A percentile compares a stretch with the other conserved stretches of the same genome.
These are phyloP conservation scores for Ogataea nitratoaversa DNA, from an alignment of 805 yeast species.

Conservation along the genomic window DNA sequence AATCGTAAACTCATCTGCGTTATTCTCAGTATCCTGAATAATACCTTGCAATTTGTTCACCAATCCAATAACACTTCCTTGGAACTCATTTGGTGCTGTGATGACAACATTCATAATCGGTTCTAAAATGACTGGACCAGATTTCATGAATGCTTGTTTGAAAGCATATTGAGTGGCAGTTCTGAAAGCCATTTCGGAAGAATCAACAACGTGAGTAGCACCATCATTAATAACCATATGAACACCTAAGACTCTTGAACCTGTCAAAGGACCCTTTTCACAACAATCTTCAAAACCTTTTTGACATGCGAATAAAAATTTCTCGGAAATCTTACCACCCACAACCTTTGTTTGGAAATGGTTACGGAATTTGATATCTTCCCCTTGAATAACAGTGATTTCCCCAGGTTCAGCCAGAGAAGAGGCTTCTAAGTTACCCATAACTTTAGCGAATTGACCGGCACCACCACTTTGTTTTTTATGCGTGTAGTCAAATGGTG, in stretches of 20 bases:
- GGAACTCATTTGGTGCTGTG: slow-evolving; percentile 95
- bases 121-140: slow-evolving; percentile 86
- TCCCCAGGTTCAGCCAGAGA: slow-evolving; percentile 50
- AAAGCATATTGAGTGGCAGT: slow-evolving; percentile 91
- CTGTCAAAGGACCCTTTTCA: slow-evolving; percentile 95
- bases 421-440: slow-evolving; percentile 61
- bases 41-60: slow-evolving; percentile 90
- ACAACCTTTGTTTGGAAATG: slow-evolving; percentile 82
- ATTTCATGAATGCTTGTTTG: slow-evolving; percentile 79
- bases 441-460: slow-evolving; percentile 97
- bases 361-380: slow-evolving; percentile 44
- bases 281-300: slow-evolving; percentile 94
- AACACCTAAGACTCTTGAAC: slow-evolving; percentile 90
- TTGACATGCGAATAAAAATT: slow-evolving; percentile 87
- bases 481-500: slow-evolving; percentile 88
- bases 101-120: slow-evolving; percentile 94
- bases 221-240: slow-evolving; percentile 95
- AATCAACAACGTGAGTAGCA: slow-evolving; percentile 95
- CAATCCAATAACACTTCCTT: slow-evolving; percentile 86
- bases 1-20: slow-evolving; percentile 89
- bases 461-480: slow-evolving; percentile 99
- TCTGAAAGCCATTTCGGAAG: slow-evolving; percentile 92
- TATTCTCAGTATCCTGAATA: slow-evolving; percentile 90
- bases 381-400: slow-evolving; percentile 25
- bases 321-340: slow-evolving; percentile 96